These are phyloP conservation scores for Cryptosporidium andersoni DNA, from an alignment of 169 alveolate genomes.

Conservation along the genomic window DNA sequence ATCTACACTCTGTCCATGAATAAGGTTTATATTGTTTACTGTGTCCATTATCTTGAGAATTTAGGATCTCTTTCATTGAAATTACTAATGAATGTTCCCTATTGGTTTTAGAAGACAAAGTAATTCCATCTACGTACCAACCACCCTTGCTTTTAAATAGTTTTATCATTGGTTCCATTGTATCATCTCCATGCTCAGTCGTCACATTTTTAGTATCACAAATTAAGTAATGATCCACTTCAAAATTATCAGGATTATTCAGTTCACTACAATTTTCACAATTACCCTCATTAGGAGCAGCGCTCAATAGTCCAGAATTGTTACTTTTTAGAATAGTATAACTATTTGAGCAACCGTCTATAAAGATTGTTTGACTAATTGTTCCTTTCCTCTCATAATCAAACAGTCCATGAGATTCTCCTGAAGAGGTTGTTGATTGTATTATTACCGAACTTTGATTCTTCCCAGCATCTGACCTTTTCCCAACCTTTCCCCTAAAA, in stretches of 20 bases:
- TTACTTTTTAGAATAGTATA: no score
- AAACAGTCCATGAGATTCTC: conserved; percentile 63
- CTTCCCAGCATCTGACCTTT: conserved; percentile 17
- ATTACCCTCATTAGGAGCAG: no score
- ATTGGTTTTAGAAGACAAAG: conserved; percentile 2
- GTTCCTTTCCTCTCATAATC: conserved; percentile 56
- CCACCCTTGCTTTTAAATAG: conserved; percentile 8
- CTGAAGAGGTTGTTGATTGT: conserved; percentile 64
- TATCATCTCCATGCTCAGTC: conserved; percentile 12
- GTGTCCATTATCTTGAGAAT: neutral
- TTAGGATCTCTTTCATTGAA: neutral
- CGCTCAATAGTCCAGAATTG: no score
- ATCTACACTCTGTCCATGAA: no score
- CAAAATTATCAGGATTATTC: neutral
- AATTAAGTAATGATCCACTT: neutral
- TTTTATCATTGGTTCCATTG: conserved; percentile 10
- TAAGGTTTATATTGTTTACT: conserved; percentile 17
- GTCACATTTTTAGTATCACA: neutral
- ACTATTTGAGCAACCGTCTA: neutral
- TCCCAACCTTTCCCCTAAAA: neutral
- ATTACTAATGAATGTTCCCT: neutral
- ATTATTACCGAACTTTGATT: conserved; percentile 54
- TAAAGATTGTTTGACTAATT: conserved; percentile 21
- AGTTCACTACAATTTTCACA: no score
- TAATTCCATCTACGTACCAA: conserved; percentile 51